Conservation (phyloP, 2,329 filamentous ascomycete genomes). For the Epicoccum nigrum region DNA sequence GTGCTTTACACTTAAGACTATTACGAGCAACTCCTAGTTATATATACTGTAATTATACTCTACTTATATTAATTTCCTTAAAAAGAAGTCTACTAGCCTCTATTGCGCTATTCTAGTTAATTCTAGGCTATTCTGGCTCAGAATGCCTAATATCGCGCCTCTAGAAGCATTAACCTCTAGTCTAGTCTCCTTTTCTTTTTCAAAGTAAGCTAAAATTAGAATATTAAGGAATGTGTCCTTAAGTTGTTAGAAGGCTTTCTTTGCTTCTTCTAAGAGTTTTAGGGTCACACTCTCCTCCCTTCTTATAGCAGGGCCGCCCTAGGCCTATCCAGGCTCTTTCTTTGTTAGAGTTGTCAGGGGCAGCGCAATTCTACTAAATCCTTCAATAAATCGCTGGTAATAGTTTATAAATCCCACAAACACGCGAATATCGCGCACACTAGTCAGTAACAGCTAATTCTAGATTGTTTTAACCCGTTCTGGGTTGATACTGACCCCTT, state of each 20-base stretch:
- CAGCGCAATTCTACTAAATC: neutral
- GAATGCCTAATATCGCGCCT: neutral
- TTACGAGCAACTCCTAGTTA: neutral
- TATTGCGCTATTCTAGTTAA: neutral
- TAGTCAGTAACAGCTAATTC: neutral
- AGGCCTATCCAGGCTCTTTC: neutral
- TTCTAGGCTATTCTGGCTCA: neutral
- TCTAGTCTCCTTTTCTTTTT: neutral
- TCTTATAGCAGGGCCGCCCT: neutral
- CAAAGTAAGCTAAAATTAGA: neutral
- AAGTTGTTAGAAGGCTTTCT: neutral
- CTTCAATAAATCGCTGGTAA: neutral
- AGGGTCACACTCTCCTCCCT: neutral
- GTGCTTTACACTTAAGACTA: neutral
- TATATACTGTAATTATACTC: neutral
- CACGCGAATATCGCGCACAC: neutral
- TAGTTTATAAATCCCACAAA: conserved; percentile 1
- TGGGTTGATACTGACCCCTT: neutral
- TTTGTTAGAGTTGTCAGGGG: neutral
- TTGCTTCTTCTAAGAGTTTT: neutral
- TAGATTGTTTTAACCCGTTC: neutral
- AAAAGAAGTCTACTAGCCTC: neutral
- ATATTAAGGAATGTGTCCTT: neutral
- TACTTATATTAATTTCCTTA: neutral
- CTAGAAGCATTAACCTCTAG: neutral